These are phyloP conservation scores for Colletotrichum lini DNA, from an alignment of 2,329 filamentous ascomycete genomes.

Conservation along the genomic window DNA sequence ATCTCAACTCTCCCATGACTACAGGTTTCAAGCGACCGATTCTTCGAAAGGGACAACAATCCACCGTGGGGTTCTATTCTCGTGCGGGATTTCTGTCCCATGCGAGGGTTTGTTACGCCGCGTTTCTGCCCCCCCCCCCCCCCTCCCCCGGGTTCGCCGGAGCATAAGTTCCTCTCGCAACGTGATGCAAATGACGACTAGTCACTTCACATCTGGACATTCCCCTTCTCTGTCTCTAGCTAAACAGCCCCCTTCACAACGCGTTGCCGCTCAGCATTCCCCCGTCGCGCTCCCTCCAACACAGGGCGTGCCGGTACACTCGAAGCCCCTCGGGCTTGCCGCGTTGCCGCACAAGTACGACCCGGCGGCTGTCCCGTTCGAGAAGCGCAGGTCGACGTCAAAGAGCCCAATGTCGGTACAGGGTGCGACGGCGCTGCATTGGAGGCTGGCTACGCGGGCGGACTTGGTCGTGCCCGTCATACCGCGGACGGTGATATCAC, in stretches of 20 bases:
- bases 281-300: slow-evolving; percentile 10
- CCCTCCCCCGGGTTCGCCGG: too few species aligned
- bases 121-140: background rate
- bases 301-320: slow-evolving; percentile 22
- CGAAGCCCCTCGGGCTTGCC: slow-evolving; percentile 17
- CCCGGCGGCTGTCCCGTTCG: slow-evolving; percentile 11
- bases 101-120: background rate
- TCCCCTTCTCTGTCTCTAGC: too few species aligned
- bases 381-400: slow-evolving; percentile 20
- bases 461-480: slow-evolving; percentile 31
- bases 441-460: slow-evolving; percentile 20
- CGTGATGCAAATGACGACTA: too few species aligned
- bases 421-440: slow-evolving; percentile 30
- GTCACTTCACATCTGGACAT: too few species aligned
- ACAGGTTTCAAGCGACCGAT: too few species aligned
- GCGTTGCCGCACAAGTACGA: slow-evolving; percentile 22
- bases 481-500: slow-evolving; percentile 44
- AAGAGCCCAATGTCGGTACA: slow-evolving; percentile 28
- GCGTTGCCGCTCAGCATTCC: slow-evolving; percentile 3
- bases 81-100: too few species aligned
- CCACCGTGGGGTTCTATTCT: too few species aligned
- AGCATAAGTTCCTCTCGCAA: background rate
- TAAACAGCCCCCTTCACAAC: too few species aligned
- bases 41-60: too few species aligned
- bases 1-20: too few species aligned